Conservation (phyloP, 352 stramenopile genomes). For the Phytophthora pini region DNA sequence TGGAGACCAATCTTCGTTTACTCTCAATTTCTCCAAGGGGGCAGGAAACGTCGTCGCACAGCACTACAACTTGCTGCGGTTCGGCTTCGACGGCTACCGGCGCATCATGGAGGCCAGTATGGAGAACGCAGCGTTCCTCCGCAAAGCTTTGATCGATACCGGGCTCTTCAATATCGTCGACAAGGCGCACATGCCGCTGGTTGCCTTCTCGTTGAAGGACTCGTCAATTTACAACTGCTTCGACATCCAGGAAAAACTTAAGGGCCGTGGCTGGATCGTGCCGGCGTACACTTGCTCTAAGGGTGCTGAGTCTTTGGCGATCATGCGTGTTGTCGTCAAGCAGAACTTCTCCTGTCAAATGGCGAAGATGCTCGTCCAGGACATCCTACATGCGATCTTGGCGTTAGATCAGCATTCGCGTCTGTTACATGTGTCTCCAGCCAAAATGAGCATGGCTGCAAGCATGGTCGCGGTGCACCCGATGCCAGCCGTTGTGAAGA, state of each 20-base stretch:
- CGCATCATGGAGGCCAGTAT: conserved; percentile 89
- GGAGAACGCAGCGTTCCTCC: conserved; percentile 79
- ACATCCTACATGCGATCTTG: conserved; percentile 79
- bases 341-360: conserved; percentile 3
- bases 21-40: conserved; percentile 92
- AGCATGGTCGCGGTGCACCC: conserved; percentile 37
- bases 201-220: conserved; percentile 22
- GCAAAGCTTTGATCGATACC: conserved; percentile 62
- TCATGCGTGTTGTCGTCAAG: conserved; percentile 1
- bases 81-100: conserved; percentile 51
- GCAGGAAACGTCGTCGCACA: conserved; percentile 53
- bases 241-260: conserved; percentile 4
- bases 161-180: conserved; percentile 85
- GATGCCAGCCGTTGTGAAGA: conserved; percentile 48
- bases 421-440: conserved; percentile 54
- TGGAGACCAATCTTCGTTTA: conserved; percentile 89
- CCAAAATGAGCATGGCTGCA: conserved; percentile 54
- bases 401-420: conserved; percentile 68
- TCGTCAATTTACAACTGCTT: background rate
- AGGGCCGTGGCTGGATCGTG: background rate
- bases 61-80: conserved; percentile 31
- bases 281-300: conserved; percentile 2
- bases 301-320: background rate
- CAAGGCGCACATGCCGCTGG: conserved; percentile 87
- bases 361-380: conserved; percentile 13